Percentiles rank a stretch among this genome's conserved stretches.
Evolutionary conservation across 2,329 filamentous ascomycete species (phyloP).

Genomic region (Botrytis squamosa): DNA sequence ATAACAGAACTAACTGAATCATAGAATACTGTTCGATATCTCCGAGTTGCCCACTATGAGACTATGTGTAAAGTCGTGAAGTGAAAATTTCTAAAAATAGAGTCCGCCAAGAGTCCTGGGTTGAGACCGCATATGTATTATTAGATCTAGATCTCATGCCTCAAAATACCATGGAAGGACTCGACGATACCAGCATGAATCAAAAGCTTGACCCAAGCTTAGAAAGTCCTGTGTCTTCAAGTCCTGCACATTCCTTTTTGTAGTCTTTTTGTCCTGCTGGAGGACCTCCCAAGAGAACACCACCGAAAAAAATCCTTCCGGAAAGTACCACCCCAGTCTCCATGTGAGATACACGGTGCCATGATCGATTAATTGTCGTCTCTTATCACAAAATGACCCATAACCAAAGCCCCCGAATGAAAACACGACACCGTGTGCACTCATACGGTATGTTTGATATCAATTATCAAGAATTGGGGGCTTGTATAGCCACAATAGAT

Average conservation of each 20-base stretch:
- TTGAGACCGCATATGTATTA: not conserved
- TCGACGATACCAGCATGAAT: not conserved
- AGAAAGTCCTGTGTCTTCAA: not conserved
- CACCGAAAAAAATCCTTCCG: not conserved
- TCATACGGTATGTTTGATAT: not conserved
- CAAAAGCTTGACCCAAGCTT: no score
- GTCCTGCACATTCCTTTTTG: not conserved
- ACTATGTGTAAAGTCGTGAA: not conserved
- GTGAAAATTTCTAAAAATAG: not conserved
- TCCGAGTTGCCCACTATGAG: not conserved
- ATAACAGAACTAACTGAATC: not conserved
- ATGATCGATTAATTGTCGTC: no score
- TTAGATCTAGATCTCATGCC: not conserved
- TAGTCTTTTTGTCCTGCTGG: not conserved
- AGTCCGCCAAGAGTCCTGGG: not conserved
- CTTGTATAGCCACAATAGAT: not conserved
- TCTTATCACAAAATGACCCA: not conserved
- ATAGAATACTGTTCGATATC: fast-evolving
- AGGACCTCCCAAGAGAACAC: not conserved
- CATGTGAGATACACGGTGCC: not conserved
- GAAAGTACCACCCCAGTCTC: no score
- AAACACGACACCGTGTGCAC: not conserved
- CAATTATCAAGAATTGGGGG: not conserved
- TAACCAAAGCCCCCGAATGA: not conserved
- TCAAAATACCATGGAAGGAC: not conserved